Evolutionary conservation across 1,139 yeast genomes (phyloP).

Genomic region (Lodderomyces pseudojiufengensis): DNA sequence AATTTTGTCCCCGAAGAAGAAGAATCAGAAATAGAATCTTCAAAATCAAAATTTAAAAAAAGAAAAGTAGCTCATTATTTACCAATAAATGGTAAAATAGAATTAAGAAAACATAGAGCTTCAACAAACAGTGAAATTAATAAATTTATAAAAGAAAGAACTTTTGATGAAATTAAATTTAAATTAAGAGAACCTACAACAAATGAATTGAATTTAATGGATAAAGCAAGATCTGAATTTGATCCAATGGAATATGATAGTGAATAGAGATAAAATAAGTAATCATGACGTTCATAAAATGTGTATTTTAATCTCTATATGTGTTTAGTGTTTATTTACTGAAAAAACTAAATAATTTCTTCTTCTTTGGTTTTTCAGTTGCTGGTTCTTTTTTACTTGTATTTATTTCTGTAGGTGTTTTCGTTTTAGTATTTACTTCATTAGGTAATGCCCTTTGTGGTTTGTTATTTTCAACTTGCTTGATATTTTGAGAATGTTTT

Average conservation of each 20-base stretch:
- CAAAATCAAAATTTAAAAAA: constrained; percentile 25
- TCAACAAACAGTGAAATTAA: constrained; percentile 47
- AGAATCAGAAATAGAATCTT: constrained; percentile 19
- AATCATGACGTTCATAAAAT: neutral
- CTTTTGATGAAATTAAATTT: constrained; percentile 54
- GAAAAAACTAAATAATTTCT: constrained; percentile 2
- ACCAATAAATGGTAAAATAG: constrained; percentile 76
- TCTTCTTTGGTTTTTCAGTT: neutral
- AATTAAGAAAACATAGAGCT: constrained; percentile 76
- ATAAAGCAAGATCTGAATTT: constrained; percentile 60
- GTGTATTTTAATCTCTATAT: constrained; percentile 1
- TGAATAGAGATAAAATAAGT: constrained; percentile 18
- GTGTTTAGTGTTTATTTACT: neutral
- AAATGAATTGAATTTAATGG: constrained; percentile 64
- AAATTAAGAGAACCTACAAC: constrained; percentile 71
- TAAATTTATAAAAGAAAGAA: constrained; percentile 47
- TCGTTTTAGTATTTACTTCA: neutral
- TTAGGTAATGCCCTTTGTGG: too few relatives aligned
- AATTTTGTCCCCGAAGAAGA: constrained; percentile 50
- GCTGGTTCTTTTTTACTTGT: neutral
- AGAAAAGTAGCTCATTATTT: constrained; percentile 67
- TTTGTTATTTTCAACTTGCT: neutral
- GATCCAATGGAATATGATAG: constrained; percentile 69
- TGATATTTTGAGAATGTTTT: constrained; percentile 1
- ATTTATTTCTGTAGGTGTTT: neutral